Evolutionary conservation across 495 filamentous ascomycete species (phyloP).

Genomic region (Lasiosphaeria hispida): DNA sequence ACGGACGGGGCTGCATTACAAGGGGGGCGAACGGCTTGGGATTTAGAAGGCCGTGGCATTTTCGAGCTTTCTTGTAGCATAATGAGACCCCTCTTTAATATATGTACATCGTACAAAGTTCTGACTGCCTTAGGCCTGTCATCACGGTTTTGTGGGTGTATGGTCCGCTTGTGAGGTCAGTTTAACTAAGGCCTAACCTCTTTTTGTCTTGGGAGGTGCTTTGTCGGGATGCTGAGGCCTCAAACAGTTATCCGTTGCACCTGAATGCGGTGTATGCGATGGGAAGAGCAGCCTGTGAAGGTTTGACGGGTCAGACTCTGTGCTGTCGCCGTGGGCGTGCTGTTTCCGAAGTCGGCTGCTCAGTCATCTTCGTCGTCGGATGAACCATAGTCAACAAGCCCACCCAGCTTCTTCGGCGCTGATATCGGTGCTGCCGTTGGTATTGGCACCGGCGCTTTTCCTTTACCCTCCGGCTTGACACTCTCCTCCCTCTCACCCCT

Average conservation of each 20-base stretch:
- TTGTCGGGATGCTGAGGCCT: too few species aligned
- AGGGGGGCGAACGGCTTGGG: neutral
- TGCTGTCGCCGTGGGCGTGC: neutral
- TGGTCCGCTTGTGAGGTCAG: too few species aligned
- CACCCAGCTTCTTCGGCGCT: conserved; percentile 15
- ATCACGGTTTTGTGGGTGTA: too few species aligned
- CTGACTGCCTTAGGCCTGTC: too few species aligned
- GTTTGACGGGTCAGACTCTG: too few species aligned
- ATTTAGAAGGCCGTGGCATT: neutral
- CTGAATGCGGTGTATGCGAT: too few species aligned
- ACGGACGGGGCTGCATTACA: neutral
- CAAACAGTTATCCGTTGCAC: too few species aligned
- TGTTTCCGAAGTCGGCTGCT: neutral
- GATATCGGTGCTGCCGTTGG: neutral
- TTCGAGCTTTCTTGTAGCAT: conserved; percentile 3
- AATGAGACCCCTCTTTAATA: conserved; percentile 10
- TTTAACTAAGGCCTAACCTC: too few species aligned
- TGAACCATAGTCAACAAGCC: conserved; percentile 32
- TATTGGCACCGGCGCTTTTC: conserved; percentile 7
- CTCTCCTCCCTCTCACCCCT: conserved; percentile 21
- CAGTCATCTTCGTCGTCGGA: conserved; percentile 26
- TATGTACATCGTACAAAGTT: neutral
- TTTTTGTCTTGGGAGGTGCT: too few species aligned
- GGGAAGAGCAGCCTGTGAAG: too few species aligned
- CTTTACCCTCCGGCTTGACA: conserved; percentile 19